Conservation (phyloP, 352 stramenopile genomes). For the Phytophthora syringae region DNA sequence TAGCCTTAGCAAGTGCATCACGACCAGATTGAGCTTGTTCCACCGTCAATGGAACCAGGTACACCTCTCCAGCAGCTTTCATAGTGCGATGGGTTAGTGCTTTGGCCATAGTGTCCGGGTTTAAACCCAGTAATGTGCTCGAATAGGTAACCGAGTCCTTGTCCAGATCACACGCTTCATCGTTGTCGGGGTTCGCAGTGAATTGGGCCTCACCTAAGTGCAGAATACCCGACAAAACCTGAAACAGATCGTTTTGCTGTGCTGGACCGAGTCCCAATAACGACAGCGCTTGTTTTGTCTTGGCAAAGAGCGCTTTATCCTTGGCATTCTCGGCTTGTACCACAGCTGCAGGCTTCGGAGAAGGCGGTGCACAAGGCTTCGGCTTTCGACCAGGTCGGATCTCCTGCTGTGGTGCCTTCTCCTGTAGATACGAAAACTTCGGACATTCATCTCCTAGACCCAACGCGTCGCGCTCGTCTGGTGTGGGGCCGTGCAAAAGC, state of each 20-base stretch:
- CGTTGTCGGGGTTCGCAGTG: slow-evolving; percentile 48
- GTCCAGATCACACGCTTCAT: slow-evolving; percentile 57
- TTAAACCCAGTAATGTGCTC: slow-evolving; percentile 56
- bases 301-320: slow-evolving; percentile 61
- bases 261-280: slow-evolving; percentile 62
- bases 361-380: slow-evolving; percentile 3
- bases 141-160: slow-evolving; percentile 49
- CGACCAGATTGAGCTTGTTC: slow-evolving; percentile 82
- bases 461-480: slow-evolving; percentile 46
- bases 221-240: slow-evolving; percentile 74
- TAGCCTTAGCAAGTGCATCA: slow-evolving; percentile 94
- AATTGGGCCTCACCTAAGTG: slow-evolving; percentile 83
- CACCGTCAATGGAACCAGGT: slow-evolving; percentile 62
- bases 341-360: slow-evolving; percentile 26
- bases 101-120: slow-evolving; percentile 55
- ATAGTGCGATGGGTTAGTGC: slow-evolving; percentile 76
- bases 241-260: slow-evolving; percentile 72
- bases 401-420: slow-evolving; percentile 36
- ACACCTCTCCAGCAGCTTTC: slow-evolving; percentile 70
- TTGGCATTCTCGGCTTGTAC: slow-evolving; percentile 44
- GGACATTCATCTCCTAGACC: slow-evolving; percentile 41
- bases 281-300: slow-evolving; percentile 64
- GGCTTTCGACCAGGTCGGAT: slow-evolving; percentile 28
- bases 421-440: slow-evolving; percentile 64
- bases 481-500: slow-evolving; percentile 62